Percentiles rank a stretch among this genome's conserved stretches.
phyloP scores from a whole-genome alignment of 1,139 yeast species.

The Pichia terricola region DNA sequence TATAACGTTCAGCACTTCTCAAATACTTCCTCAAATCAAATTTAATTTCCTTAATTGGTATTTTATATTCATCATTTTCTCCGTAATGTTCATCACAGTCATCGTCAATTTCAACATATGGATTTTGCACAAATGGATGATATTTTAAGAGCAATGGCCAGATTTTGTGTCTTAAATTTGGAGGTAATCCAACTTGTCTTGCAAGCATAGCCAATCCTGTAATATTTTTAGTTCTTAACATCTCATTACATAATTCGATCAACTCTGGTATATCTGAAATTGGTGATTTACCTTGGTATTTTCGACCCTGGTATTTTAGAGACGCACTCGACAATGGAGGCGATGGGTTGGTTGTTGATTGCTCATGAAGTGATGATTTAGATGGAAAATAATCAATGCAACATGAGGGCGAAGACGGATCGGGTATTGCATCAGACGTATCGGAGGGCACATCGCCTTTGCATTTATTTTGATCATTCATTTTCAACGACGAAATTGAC shows the following conservation, averaged over 20 bases:
- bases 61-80: conserved; percentile 15
- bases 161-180: conserved; percentile 62
- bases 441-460: too few species aligned
- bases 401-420: too few species aligned
- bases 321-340: conserved; percentile 10
- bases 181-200: conserved; percentile 80
- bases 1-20: conserved; percentile 26
- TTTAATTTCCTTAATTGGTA: conserved; percentile 32
- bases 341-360: background rate
- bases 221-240: conserved; percentile 42
- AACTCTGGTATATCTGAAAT: conserved; percentile 25
- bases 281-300: conserved; percentile 24
- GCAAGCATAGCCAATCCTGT: conserved; percentile 73
- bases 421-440: too few species aligned
- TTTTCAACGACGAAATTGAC: too few species aligned
- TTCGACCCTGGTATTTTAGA: conserved; percentile 15
- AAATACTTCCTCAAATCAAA: conserved; percentile 47
- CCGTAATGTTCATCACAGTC: conserved; percentile 11
- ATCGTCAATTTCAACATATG: conserved; percentile 29
- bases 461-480: too few species aligned
- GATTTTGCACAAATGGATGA: conserved; percentile 78
- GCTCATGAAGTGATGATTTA: too few species aligned
- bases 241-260: conserved; percentile 26
- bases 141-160: conserved; percentile 80
- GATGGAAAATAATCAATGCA: too few species aligned